Evolutionary conservation across 106 monocot species (phyloP).

Genomic region (Xerophyta viscosa): DNA sequence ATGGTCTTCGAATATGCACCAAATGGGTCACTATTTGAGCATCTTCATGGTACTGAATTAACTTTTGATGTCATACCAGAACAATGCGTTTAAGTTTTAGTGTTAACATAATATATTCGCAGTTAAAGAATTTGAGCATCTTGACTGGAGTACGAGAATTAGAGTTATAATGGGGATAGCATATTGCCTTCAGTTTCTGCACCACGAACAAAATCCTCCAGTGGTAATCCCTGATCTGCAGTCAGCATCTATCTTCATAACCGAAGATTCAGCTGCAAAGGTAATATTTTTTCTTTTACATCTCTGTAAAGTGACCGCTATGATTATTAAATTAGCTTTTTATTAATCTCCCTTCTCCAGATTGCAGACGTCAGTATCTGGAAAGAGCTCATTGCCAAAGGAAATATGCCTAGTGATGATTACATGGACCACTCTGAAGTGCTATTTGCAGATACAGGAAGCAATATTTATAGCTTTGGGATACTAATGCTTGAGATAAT

Average conservation of each 20-base stretch:
- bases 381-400: constrained; percentile 22
- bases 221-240: constrained; percentile 37
- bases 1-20: constrained; percentile 78
- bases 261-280: constrained; percentile 89
- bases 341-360: constrained; percentile 22
- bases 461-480: constrained; percentile 77
- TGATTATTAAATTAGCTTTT: no score
- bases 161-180: constrained; percentile 91
- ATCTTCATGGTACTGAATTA: constrained; percentile 68
- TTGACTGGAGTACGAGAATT: constrained; percentile 70
- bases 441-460: constrained; percentile 18
- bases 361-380: constrained; percentile 35
- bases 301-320: no score
- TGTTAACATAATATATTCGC: no score
- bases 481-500: constrained; percentile 74
- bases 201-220: constrained; percentile 74
- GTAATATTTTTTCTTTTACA: no score
- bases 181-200: constrained; percentile 84
- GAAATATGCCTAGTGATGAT: constrained; percentile 16
- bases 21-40: constrained; percentile 62
- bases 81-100: no score
- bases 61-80: no score
- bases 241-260: constrained; percentile 41
- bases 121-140: constrained; percentile 69
- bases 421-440: constrained; percentile 8